Percentiles rank a stretch among this genome's conserved stretches.
Evolutionary conservation across 176 grass and related monocot species (phyloP).

Genomic region (Dactylis glomerata): DNA sequence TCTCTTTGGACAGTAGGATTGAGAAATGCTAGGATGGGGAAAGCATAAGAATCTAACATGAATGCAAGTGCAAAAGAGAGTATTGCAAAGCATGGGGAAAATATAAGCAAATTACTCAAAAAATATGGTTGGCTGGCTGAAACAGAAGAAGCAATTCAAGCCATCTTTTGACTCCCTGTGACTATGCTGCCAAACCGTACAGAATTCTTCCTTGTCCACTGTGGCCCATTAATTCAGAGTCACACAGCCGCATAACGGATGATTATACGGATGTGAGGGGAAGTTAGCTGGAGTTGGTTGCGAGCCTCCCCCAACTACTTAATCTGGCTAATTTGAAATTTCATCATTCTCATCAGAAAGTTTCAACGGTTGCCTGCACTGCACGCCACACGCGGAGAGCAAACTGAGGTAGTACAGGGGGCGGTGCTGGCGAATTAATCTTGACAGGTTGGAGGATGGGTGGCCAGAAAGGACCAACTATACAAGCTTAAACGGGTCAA

Average conservation of each 20-base stretch:
- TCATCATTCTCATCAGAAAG: too few species aligned
- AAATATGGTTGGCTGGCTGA: too few species aligned
- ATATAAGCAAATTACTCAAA: too few species aligned
- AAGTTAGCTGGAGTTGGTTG: constrained; percentile 15
- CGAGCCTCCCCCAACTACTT: not conserved
- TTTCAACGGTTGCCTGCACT: not conserved
- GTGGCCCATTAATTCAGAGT: not conserved
- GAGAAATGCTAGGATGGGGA: too few species aligned
- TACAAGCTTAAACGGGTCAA: constrained; percentile 22
- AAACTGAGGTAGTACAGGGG: not conserved
- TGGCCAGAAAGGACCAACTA: not conserved
- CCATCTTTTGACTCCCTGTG: too few species aligned
- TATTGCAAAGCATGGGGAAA: too few species aligned
- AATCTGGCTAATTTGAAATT: too few species aligned
- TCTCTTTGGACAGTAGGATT: too few species aligned
- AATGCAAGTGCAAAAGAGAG: too few species aligned
- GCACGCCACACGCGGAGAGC: not conserved
- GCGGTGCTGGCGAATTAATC: constrained; percentile 15
- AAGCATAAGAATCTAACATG: too few species aligned
- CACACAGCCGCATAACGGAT: not conserved
- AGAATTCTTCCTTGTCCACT: not conserved
- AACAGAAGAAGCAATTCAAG: too few species aligned
- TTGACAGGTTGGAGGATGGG: constrained; percentile 3
- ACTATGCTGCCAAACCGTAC: too few species aligned
- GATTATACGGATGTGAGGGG: not conserved